A percentile compares a stretch with the other conserved stretches of the same genome.
phyloP scores from a whole-genome alignment of 192 early-diverging fungal species.

The Coemansia javaensis region DNA sequence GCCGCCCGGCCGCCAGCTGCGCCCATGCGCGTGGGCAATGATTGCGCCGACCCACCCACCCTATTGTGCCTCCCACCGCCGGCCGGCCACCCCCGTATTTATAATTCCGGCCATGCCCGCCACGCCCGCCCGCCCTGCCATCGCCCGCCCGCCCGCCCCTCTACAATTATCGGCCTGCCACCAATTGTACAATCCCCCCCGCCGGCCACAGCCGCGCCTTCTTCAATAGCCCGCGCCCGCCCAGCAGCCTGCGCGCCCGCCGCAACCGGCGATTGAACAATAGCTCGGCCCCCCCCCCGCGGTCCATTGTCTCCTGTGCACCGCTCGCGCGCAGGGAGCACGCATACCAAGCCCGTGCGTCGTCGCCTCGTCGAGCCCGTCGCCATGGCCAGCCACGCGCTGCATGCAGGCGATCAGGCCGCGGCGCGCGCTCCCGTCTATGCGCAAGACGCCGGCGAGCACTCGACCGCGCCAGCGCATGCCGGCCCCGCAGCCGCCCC shows the following conservation, averaged over 20 bases:
- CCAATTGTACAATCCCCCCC: conserved; percentile 33
- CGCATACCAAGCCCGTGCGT: not conserved
- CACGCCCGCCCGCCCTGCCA: too few relatives aligned
- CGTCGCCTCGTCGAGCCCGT: conserved; percentile 1
- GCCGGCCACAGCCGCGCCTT: not conserved
- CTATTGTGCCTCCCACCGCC: too few relatives aligned
- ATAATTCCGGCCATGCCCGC: too few relatives aligned
- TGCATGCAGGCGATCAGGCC: conserved; percentile 28
- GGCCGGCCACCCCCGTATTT: too few relatives aligned
- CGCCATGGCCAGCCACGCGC: conserved; percentile 13
- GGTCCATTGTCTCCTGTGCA: too few relatives aligned
- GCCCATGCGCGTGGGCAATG: too few relatives aligned
- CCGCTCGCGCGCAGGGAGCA: too few relatives aligned
- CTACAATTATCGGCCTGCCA: not conserved
- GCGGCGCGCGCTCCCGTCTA: not conserved
- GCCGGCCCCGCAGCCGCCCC: conserved; percentile 6
- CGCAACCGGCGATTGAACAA: conserved; percentile 1
- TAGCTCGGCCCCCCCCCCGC: conserved; percentile 3
- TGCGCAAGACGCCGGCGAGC: too few relatives aligned
- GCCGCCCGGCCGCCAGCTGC: too few relatives aligned
- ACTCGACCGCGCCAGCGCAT: conserved; percentile 5
- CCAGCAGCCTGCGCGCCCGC: too few relatives aligned
- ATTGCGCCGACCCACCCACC: too few relatives aligned
- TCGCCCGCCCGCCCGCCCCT: not conserved
- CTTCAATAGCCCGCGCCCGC: too few relatives aligned